Conservation (phyloP, 2,329 filamentous ascomycete species). For the Aspergillus neoniger region DNA sequence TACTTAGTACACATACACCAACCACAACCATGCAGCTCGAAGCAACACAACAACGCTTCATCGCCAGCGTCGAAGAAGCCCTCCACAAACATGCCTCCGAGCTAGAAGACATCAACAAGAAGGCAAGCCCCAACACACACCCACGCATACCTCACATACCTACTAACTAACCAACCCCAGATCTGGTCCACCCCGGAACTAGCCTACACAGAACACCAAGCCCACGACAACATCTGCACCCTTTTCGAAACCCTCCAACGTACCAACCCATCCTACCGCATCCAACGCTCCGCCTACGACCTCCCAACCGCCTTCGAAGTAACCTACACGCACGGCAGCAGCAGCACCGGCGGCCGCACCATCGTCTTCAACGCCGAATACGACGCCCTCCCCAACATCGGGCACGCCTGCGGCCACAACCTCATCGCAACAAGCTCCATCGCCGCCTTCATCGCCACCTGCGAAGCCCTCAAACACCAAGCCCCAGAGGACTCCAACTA, state of each 20-base stretch:
- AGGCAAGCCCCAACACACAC: constrained; percentile 16
- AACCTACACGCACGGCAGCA: constrained; percentile 31
- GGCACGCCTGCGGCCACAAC: constrained; percentile 41
- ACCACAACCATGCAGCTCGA: constrained; percentile 25
- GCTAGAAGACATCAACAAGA: too few relatives aligned
- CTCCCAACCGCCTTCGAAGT: constrained; percentile 54
- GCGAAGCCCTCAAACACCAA: constrained; percentile 23
- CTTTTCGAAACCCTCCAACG: constrained; percentile 35
- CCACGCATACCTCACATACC: neutral
- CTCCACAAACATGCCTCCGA: constrained; percentile 26
- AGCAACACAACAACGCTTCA: constrained; percentile 26
- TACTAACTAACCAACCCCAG: constrained; percentile 17
- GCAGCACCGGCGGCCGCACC: constrained; percentile 23
- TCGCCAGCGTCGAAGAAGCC: constrained; percentile 26
- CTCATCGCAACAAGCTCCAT: constrained; percentile 36
- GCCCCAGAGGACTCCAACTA: constrained; percentile 20
- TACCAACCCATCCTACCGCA: constrained; percentile 41
- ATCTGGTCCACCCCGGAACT: constrained; percentile 53
- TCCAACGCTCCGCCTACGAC: constrained; percentile 51
- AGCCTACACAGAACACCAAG: constrained; percentile 53
- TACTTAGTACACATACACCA: neutral
- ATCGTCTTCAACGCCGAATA: constrained; percentile 43
- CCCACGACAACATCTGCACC: constrained; percentile 51
- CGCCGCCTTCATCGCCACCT: constrained; percentile 38
- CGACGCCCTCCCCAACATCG: constrained; percentile 40